phyloP scores from a whole-genome alignment of 257 asterid species.

The Solanum etuberosum region DNA sequence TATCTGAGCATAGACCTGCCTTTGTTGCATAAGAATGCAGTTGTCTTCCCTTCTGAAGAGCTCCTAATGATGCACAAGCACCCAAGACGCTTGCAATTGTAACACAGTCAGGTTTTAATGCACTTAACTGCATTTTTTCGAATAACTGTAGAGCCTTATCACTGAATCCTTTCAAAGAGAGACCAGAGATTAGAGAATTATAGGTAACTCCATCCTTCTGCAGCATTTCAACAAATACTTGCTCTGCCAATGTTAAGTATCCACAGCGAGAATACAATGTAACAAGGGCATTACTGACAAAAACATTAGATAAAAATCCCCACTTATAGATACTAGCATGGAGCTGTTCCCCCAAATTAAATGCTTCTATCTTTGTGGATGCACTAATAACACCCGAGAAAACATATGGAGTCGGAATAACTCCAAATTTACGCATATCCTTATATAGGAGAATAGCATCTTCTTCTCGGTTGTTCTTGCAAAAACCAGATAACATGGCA shows the following conservation, averaged over 20 bases:
- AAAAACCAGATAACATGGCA: slow-evolving; percentile 76
- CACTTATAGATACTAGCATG: slow-evolving; percentile 61
- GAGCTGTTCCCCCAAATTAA: slow-evolving; percentile 56
- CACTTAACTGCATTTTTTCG: slow-evolving; percentile 49
- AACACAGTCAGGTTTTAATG: slow-evolving; percentile 60
- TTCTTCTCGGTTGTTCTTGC: slow-evolving; percentile 32
- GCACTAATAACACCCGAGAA: slow-evolving; percentile 74
- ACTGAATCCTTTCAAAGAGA: slow-evolving; percentile 44
- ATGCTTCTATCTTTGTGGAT: slow-evolving; percentile 48
- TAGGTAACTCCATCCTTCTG: slow-evolving; percentile 51
- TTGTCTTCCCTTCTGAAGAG: slow-evolving; percentile 58
- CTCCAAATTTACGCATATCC: slow-evolving; percentile 66
- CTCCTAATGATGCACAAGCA: slow-evolving; percentile 49
- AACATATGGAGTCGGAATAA: slow-evolving; percentile 70
- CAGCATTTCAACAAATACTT: slow-evolving; percentile 51
- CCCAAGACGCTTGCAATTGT: slow-evolving; percentile 65
- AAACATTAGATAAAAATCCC: slow-evolving; percentile 63
- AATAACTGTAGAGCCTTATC: slow-evolving; percentile 54
- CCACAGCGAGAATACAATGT: slow-evolving; percentile 60
- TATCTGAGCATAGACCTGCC: slow-evolving; percentile 67
- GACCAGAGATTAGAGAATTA: slow-evolving; percentile 74
- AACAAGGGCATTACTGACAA: slow-evolving; percentile 70
- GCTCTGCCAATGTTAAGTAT: slow-evolving; percentile 35
- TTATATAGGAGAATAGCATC: slow-evolving; percentile 46
- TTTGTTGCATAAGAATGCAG: slow-evolving; percentile 61